A percentile compares a stretch with the other conserved stretches of the same genome.
phyloP scores from a whole-genome alignment of 805 yeast genomes.

The Candida vartiovaarae region DNA sequence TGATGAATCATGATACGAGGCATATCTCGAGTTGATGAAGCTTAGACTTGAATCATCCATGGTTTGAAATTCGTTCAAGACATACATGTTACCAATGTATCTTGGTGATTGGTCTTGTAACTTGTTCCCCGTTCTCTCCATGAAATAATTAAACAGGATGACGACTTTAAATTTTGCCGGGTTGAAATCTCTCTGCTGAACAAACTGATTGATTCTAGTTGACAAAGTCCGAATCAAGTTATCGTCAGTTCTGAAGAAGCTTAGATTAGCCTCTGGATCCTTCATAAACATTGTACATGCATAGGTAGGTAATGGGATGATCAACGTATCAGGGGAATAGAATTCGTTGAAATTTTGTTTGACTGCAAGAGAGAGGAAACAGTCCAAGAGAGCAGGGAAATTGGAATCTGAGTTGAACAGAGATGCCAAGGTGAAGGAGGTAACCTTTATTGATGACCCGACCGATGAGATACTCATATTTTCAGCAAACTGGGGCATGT shows the following conservation, averaged over 20 bases:
- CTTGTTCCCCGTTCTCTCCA: slow-evolving; percentile 21
- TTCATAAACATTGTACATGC: slow-evolving; percentile 18
- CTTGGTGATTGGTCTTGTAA: slow-evolving; percentile 20
- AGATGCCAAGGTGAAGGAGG: slow-evolving; percentile 11
- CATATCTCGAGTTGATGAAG: slow-evolving; percentile 15
- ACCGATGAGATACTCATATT: slow-evolving; percentile 11
- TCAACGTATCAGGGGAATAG: slow-evolving; percentile 16
- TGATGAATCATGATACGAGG: slow-evolving; percentile 18
- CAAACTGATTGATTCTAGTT: slow-evolving; percentile 15
- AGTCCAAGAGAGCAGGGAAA: slow-evolving; percentile 19
- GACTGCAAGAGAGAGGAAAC: slow-evolving; percentile 15
- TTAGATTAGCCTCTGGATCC: slow-evolving; percentile 13
- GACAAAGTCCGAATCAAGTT: slow-evolving; percentile 10
- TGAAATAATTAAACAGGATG: slow-evolving; percentile 16
- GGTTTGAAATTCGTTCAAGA: slow-evolving; percentile 14
- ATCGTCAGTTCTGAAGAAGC: slow-evolving; percentile 15
- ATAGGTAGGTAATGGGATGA: slow-evolving; percentile 19
- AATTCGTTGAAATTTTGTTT: slow-evolving; percentile 11
- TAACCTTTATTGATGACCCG: slow-evolving; percentile 12
- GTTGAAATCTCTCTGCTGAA: slow-evolving; percentile 11
- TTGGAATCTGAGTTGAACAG: slow-evolving; percentile 14
- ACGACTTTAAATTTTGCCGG: slow-evolving; percentile 13
- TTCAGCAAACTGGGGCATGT: slow-evolving; percentile 12
- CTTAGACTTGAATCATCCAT: slow-evolving; percentile 17
- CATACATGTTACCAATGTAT: slow-evolving; percentile 22